phyloP scores from a whole-genome alignment of 768 basidiomycete species.

The Lactarius akahatsu region DNA sequence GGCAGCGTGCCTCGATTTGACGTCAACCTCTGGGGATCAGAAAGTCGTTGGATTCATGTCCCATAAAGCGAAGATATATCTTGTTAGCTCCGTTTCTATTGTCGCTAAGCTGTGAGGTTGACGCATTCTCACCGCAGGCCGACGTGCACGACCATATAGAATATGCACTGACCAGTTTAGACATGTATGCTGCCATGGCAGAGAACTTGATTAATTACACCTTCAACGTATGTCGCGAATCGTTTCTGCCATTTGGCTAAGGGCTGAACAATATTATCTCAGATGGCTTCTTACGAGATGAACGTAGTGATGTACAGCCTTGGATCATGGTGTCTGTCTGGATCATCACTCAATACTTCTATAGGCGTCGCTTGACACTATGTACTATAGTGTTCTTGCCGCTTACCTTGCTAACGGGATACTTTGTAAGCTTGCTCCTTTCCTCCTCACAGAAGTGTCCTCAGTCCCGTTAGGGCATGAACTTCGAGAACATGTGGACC shows the following conservation, averaged over 20 bases:
- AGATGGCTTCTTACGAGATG: constrained; percentile 76
- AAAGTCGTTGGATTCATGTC: constrained; percentile 63
- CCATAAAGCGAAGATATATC: constrained; percentile 66
- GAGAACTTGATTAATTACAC: constrained; percentile 73
- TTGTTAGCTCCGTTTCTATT: constrained; percentile 41
- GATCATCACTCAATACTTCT: constrained; percentile 13
- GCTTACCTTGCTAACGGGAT: constrained; percentile 66
- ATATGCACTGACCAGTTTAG: constrained; percentile 63
- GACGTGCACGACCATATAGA: constrained; percentile 80
- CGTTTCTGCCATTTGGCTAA: background rate
- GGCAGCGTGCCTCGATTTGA: constrained; percentile 52
- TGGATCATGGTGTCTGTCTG: constrained; percentile 6
- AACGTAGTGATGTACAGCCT: constrained; percentile 67
- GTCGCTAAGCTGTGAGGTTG: constrained; percentile 3
- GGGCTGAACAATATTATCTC: constrained; percentile 7
- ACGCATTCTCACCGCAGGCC: constrained; percentile 42
- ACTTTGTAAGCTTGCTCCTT: constrained; percentile 51
- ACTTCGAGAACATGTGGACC: constrained; percentile 55
- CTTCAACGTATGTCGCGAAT: constrained; percentile 56
- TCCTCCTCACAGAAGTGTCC: background rate
- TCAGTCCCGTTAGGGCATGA: constrained; percentile 54
- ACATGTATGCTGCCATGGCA: constrained; percentile 69
- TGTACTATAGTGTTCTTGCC: constrained; percentile 72
- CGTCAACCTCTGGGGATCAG: constrained; percentile 26
- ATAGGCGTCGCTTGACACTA: constrained; percentile 62